These are phyloP conservation scores for Malus hybrid DNA, from an alignment of 331 rosid genomes.

Conservation along the genomic window DNA sequence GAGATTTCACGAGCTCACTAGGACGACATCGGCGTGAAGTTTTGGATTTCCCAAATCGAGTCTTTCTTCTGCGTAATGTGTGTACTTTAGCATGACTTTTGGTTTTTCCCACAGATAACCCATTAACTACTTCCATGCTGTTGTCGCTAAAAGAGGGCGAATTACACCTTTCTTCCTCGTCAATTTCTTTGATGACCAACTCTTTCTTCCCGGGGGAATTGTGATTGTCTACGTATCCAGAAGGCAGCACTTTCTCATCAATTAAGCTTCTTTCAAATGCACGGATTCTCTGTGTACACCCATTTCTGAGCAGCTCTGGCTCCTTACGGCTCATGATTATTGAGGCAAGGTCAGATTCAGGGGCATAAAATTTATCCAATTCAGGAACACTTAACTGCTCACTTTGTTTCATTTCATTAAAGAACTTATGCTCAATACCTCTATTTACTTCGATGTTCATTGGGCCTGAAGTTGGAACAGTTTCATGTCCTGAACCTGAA, in stretches of 20 bases:
- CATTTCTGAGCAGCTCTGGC: conserved; percentile 59
- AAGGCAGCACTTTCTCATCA: conserved; percentile 26
- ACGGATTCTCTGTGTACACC: conserved; percentile 65
- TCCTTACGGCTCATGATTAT: conserved; percentile 48
- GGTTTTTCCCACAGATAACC: conserved; percentile 8
- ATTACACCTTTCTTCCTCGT: conserved; percentile 19
- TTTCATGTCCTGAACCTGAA: conserved; percentile 19
- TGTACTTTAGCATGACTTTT: conserved; percentile 23
- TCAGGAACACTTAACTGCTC: conserved; percentile 23
- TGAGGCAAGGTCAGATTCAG: conserved; percentile 43
- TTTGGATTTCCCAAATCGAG: conserved; percentile 25
- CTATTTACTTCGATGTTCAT: conserved; percentile 8
- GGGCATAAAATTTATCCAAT: conserved; percentile 19
- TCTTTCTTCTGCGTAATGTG: conserved; percentile 21
- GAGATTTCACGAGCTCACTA: conserved; percentile 16
- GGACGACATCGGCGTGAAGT: background rate
- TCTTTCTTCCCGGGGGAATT: conserved; percentile 19
- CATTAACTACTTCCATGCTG: conserved; percentile 16
- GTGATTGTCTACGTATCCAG: conserved; percentile 18
- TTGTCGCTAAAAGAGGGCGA: conserved; percentile 5
- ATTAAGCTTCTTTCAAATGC: conserved; percentile 55
- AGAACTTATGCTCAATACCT: conserved; percentile 19
- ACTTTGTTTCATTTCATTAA: conserved; percentile 19
- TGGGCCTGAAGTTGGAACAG: conserved; percentile 19
- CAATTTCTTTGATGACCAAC: conserved; percentile 15